These are phyloP conservation scores for Simplicillium aogashimaense DNA, from an alignment of 2,329 filamentous ascomycete species.

Conservation along the genomic window DNA sequence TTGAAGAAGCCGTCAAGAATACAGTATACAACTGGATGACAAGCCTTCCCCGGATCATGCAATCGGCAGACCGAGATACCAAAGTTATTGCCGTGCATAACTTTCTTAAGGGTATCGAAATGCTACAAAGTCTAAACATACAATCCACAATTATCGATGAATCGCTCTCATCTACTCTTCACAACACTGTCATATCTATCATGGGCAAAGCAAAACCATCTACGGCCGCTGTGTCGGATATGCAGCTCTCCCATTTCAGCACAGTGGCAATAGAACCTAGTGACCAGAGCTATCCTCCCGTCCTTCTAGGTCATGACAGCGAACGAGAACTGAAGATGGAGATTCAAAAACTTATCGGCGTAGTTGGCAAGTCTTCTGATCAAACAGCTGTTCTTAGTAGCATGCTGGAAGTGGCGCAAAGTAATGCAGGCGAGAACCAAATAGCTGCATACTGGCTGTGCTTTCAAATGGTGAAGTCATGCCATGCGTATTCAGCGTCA, in stretches of 20 bases:
- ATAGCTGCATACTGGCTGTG: constrained; percentile 74
- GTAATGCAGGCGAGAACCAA: constrained; percentile 46
- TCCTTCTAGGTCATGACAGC: constrained; percentile 55
- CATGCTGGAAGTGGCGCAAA: constrained; percentile 54
- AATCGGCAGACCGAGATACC: constrained; percentile 67
- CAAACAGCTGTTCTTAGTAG: constrained; percentile 52
- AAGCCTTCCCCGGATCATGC: constrained; percentile 73
- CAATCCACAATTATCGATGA: constrained; percentile 59
- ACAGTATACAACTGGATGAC: constrained; percentile 74
- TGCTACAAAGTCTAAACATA: constrained; percentile 54
- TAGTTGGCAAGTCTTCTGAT: constrained; percentile 46
- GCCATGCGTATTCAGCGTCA: constrained; percentile 38
- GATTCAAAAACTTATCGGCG: constrained; percentile 46
- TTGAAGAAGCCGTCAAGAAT: constrained; percentile 56
- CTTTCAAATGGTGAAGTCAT: constrained; percentile 57
- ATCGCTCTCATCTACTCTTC: constrained; percentile 56
- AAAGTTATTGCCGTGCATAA: constrained; percentile 67
- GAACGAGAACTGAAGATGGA: constrained; percentile 52
- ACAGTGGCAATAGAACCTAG: constrained; percentile 6
- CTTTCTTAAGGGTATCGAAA: constrained; percentile 61
- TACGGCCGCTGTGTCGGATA: constrained; percentile 9
- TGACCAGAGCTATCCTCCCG: constrained; percentile 39
- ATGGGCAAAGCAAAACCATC: constrained; percentile 14
- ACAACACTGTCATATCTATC: constrained; percentile 57
- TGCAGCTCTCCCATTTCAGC: constrained; percentile 14